Evolutionary conservation across 1,284 basidiomycete genomes (phyloP).

Genomic region (Agroathelia rolfsii): DNA sequence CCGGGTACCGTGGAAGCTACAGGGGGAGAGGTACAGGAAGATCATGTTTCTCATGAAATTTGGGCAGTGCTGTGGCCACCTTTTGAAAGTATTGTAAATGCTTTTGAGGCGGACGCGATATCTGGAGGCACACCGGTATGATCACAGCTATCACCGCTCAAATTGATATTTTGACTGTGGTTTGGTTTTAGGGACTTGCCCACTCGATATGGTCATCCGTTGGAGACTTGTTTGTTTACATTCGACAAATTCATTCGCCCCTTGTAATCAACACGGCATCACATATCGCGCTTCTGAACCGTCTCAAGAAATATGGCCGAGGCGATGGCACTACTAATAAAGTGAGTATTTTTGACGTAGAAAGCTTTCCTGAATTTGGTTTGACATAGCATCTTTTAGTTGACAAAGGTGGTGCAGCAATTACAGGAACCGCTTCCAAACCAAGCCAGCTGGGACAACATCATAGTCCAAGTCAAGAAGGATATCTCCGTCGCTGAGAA

Average conservation of each 20-base stretch:
- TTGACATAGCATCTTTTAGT: conserved; percentile 1
- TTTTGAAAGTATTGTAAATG: conserved; percentile 43
- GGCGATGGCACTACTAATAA: conserved; percentile 39
- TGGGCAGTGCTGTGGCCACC: conserved; percentile 72
- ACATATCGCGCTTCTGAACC: conserved; percentile 38
- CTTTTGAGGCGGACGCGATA: conserved; percentile 37
- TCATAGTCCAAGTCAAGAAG: conserved; percentile 44
- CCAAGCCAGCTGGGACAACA: conserved; percentile 27
- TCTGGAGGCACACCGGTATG: conserved; percentile 38
- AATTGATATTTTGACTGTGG: neutral
- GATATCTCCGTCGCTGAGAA: conserved; percentile 57
- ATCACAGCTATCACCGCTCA: conserved; percentile 3
- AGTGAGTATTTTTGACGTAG: conserved; percentile 33
- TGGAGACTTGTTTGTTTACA: conserved; percentile 54
- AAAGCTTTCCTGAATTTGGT: too few relatives aligned
- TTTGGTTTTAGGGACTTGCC: conserved; percentile 45
- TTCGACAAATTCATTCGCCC: conserved; percentile 43
- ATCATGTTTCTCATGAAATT: conserved; percentile 30
- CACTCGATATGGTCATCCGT: conserved; percentile 49
- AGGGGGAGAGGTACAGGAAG: conserved; percentile 19
- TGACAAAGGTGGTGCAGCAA: conserved; percentile 5
- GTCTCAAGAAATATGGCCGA: conserved; percentile 32
- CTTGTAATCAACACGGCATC: conserved; percentile 43
- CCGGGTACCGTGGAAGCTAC: conserved; percentile 13
- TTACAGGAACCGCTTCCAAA: too few relatives aligned